A percentile compares a stretch with the other conserved stretches of the same genome.
Conservation (phyloP, 208 protist genomes). For the Strigomonas galati region DNA sequence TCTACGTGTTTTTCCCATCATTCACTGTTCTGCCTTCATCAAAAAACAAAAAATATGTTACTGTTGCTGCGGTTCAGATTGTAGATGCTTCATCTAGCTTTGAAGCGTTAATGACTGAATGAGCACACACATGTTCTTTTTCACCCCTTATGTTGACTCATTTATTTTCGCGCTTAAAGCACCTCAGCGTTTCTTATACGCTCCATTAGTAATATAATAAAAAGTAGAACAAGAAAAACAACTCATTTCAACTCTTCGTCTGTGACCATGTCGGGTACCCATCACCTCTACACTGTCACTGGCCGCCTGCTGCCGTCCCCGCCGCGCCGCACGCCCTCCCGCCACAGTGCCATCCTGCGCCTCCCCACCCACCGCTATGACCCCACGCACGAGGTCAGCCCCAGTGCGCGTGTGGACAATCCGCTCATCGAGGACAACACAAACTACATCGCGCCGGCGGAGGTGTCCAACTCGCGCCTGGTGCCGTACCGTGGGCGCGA, state of each 20-base stretch:
- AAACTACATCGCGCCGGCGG: conserved; percentile 1
- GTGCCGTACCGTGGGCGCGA: not conserved
- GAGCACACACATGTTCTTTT: too few species aligned
- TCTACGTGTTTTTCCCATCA: conserved; percentile 11
- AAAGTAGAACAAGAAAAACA: too few species aligned
- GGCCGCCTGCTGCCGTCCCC: conserved; percentile 52
- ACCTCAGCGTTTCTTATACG: too few species aligned
- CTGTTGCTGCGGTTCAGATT: too few species aligned
- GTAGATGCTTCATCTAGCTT: too few species aligned
- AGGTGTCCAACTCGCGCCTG: not conserved
- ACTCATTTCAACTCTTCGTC: too few species aligned
- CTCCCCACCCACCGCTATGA: conserved; percentile 54
- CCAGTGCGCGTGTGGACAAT: not conserved
- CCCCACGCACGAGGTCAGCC: conserved; percentile 12
- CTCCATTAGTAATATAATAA: too few species aligned
- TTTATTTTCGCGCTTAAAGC: too few species aligned
- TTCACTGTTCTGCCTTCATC: too few species aligned
- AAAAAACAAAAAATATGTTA: too few species aligned
- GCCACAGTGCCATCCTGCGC: conserved; percentile 41
- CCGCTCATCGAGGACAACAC: conserved; percentile 1
- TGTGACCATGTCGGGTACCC: conserved; percentile 48
- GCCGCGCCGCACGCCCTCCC: conserved; percentile 45
- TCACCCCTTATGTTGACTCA: too few species aligned
- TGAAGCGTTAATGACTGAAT: too few species aligned
- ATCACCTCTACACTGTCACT: conserved; percentile 41